Evolutionary conservation across 2,329 filamentous ascomycete genomes (phyloP), one percentile per base, ranked within the genome.

Genomic region (Chaetomiaceae sp.): DNA sequence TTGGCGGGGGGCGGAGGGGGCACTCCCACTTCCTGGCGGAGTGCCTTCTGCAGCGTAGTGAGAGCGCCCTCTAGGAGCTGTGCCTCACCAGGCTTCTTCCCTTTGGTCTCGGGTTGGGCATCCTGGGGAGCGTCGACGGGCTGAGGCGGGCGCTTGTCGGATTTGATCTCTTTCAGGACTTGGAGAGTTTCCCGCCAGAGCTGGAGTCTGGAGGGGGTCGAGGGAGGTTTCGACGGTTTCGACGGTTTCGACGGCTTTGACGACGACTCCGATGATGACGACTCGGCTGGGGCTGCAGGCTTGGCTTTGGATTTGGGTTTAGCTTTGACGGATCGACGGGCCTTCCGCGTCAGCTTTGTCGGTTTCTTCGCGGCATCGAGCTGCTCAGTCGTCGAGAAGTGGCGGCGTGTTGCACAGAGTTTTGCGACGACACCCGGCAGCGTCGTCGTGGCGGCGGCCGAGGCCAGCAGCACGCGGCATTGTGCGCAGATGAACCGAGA

Each of bases 31-130:
- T 67, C 59, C 69, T 68, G 9, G 60, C 59, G 29, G 31, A 75
- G 65, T 22, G 73, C 72, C 36, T 65, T 68, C 57, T 70, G 69
- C 47, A 75, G 57, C 4, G 71, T 65, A 14, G 62, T 57, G 47
- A 75, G 59, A 14, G 72, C 71, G 15, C 69, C 71, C 37, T 68
- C 56, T 9, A 75, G 59, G 2, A 68, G 46, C 6, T 47, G 49
- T 37, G 36, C 8, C 8, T 50, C 25, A 6, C 27, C n/a, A 22
- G n/a, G 37, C 12, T 37, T 9, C 9, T 25, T 8, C 27, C 31
- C 19, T 23, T 17, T 14, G 8, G 29, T 23, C 9, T 23, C n/a
- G 2, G 33, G 6, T 23, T 36, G 7, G n/a, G 15, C 7, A n/a
- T 38, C 15, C 12, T 49, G 27, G 42, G 17, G 15, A 20, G 42